Percentiles rank a stretch among this genome's conserved stretches.
phyloP scores from a whole-genome alignment of 192 early-diverging fungal genomes.

The Entomortierella lignicola region DNA sequence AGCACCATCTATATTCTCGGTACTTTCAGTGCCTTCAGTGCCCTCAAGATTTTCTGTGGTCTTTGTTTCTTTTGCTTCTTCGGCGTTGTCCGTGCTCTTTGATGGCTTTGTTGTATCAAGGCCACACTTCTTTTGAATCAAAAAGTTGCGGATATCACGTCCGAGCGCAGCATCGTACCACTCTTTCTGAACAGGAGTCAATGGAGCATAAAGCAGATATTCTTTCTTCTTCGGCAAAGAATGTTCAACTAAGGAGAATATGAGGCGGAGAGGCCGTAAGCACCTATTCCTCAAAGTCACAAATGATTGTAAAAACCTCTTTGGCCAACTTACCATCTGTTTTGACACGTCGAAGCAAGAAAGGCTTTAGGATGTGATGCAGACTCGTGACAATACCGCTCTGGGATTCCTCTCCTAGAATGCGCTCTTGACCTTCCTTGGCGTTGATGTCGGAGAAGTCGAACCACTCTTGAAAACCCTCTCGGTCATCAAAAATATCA shows the following conservation, averaged over 20 bases:
- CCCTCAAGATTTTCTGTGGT: neutral
- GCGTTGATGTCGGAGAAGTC: slow-evolving; percentile 81
- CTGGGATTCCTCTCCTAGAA: slow-evolving; percentile 74
- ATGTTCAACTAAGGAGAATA: slow-evolving; percentile 75
- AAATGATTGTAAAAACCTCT: neutral
- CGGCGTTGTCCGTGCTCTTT: neutral
- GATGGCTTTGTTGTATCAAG: slow-evolving; percentile 8
- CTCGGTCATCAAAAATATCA: slow-evolving; percentile 93
- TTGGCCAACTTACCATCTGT: slow-evolving; percentile 70
- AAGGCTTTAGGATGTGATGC: slow-evolving; percentile 92
- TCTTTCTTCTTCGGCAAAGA: slow-evolving; percentile 92
- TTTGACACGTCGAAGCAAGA: slow-evolving; percentile 91
- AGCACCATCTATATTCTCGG: neutral
- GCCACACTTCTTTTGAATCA: slow-evolving; percentile 61
- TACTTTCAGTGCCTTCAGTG: neutral
- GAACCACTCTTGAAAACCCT: slow-evolving; percentile 90
- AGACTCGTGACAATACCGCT: slow-evolving; percentile 81
- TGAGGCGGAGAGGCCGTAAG: neutral
- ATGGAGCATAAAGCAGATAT: slow-evolving; percentile 83
- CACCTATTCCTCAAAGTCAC: no score
- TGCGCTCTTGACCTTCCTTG: slow-evolving; percentile 69
- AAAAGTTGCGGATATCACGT: slow-evolving; percentile 70
- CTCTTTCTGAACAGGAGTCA: slow-evolving; percentile 76
- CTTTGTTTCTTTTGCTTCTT: slow-evolving; percentile 13
- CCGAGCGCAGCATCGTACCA: slow-evolving; percentile 77